Evolutionary conservation across 345 rosid species (phyloP), one percentile per base, ranked within the genome.

Genomic region (Ceriops tagal): DNA sequence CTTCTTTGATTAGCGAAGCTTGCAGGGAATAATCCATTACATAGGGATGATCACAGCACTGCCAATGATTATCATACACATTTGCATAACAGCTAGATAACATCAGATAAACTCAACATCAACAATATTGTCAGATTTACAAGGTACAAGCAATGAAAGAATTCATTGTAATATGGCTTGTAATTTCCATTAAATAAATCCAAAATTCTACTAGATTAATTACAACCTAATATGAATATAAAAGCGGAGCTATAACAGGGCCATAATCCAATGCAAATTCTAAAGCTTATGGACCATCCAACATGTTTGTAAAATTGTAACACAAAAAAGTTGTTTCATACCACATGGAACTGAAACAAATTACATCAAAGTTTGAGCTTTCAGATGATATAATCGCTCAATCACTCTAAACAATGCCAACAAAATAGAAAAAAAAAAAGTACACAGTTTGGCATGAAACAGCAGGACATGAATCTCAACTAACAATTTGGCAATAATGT

Each of bases 31-130:
- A 53, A 83, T 92, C 89, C 82, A 73, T 68, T 72, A 82, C 69
- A 79, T 88, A 90, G 18, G 99, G 98, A 80, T 92, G 96, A 79
- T 92, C 92, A 80, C 98, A 95, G 80, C 89, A 87, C 99, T 95
- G 97, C 71, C 75, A 73, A 78, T 66, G 52, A 68, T 39, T 59
- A 74, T 31, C 77, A 70, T 43, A 53, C 0, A 52, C 8, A 5
- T 15, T 43, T 43, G 18, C 21, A 18, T 46, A 27, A 63, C 27
- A 35, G 22, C 73, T 37, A 4, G 5, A 3, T 16, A 10, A 16
- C n/a, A 35, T 39, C 37, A 43, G 49, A 43, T n/a, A 66, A 7
- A 22, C 19, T 51, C 15, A 32, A 13, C 59, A 24, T 16, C 35
- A 19, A 61, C 61, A 64, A 51, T 9, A 39, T 8, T 22, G 30